Evolutionary conservation across 306 rosid genomes (phyloP), one percentile per base, ranked within the genome.

Genomic region (Canavalia ensiformis): DNA sequence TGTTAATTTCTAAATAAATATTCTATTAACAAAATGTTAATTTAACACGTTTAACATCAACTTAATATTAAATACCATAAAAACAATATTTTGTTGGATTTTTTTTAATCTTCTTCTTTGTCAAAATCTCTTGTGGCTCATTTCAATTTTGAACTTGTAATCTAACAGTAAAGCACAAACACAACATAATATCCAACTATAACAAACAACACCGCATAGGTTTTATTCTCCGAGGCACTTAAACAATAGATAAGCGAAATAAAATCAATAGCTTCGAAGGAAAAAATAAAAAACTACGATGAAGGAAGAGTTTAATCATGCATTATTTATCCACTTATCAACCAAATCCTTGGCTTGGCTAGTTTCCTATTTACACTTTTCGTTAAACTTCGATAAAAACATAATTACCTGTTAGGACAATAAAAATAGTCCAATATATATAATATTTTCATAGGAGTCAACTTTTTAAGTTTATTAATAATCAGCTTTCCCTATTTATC

Each of bases 301-400:
- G 33, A 47, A 64, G 50, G 12, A 72, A 72, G 35, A 57, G 73
- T 33, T n/a, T 0, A 42, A 64, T 66, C 76, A 60, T n/a, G 37
- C 13, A 18, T 52, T 57, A 78, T 87, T 80, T 88, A 95, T 97
- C 97, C 98, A 95, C 87, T 92, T 90, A 86, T 95, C 98, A 77
- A 95, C 98, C 87, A 95, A 83, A 8, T 95, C 98, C n/a, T n/a
- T n/a, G n/a, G n/a, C 88, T 92, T 92, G 0, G 97, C 98, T 79
- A 94, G 90, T 76, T 90, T 94, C 79, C 97, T 86, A 86, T 95
- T 95, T 72, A 89, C 85, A 74, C 82, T 95, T 97, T 87, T 92
- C 98, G 59, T 95, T 97, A 2, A 95, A 91, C 84, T 90, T 95
- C 13, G 98, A 92, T 83, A 92, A 78, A 83, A 95, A 92, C 97